Conservation (phyloP, 495 filamentous ascomycete genomes). For the Penicillium canescens region DNA sequence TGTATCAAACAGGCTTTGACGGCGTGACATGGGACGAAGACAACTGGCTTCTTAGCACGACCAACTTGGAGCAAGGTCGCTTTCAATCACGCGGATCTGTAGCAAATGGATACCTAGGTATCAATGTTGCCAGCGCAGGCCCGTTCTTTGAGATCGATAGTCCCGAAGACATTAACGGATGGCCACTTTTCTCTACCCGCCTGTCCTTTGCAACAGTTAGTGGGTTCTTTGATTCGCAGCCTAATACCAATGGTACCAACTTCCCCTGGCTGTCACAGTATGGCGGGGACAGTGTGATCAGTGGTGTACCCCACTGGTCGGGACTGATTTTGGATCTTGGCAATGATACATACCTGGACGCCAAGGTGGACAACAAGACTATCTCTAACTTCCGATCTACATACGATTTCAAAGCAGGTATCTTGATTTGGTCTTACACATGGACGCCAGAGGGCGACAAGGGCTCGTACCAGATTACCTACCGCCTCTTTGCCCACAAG, state of each 20-base stretch:
- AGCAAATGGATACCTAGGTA: constrained; percentile 63
- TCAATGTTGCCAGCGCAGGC: constrained; percentile 62
- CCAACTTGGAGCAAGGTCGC: constrained; percentile 55
- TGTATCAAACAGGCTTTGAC: constrained; percentile 49
- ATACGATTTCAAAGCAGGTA: constrained; percentile 62
- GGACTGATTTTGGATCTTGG: constrained; percentile 62
- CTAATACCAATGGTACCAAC: constrained; percentile 63
- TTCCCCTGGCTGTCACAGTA: constrained; percentile 72
- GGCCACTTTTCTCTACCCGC: constrained; percentile 68
- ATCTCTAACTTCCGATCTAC: constrained; percentile 63
- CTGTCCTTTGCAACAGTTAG: constrained; percentile 74
- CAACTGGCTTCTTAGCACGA: constrained; percentile 61
- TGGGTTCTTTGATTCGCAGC: constrained; percentile 71
- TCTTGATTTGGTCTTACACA: constrained; percentile 63
- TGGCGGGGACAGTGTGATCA: constrained; percentile 72
- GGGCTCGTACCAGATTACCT: constrained; percentile 54
- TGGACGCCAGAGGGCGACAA: constrained; percentile 60
- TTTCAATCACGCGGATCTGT: constrained; percentile 64
- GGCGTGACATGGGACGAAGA: constrained; percentile 64
- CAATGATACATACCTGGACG: constrained; percentile 54
- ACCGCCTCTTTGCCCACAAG: constrained; percentile 62
- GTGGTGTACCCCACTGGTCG: constrained; percentile 70
- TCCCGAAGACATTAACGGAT: constrained; percentile 64
- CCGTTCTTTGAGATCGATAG: constrained; percentile 66
- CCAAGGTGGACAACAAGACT: constrained; percentile 58